Base-by-base conservation (phyloP, 2,329 filamentous ascomycete species). In the Ascochyta clinopodiicola region DNA sequence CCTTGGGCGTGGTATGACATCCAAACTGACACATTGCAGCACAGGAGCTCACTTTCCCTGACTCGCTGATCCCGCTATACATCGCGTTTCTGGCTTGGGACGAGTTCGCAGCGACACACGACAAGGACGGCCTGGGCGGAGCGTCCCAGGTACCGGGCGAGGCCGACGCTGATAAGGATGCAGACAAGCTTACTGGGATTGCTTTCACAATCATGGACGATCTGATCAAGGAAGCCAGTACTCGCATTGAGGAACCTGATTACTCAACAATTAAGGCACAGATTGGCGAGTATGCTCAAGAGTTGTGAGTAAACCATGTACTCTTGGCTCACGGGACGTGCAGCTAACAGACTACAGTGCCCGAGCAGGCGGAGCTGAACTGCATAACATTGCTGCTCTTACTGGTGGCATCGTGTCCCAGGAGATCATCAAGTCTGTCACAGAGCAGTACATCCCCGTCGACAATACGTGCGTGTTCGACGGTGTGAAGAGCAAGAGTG, bases 391-490 rank as follows among this genome's bases (percentile, higher is more conserved):
- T 51, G 90, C 93, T 29, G 88, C 93, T 24, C 79, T 96, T 51
- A 89, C 88, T 1, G 96, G 95, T 27, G 96, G 95, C 3, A 89
- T 99, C 80, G 89, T 96, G 43, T 92, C 94, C n/a, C 96, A 99
- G 77, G 95, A 99, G 78, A 86, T 94, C 60, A 96, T 99, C 79
- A 99, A 99, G 73, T 83, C 86, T 75, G 85, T 94, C 39, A 88
- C 86, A n/a, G 81, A 83, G 66, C 86, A 88, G 74, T 88, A 88
- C 68, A 79, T 87, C 10, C 86, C 86, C 1, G 78, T 88, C 8
- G 84, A 88, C 70, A 87, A 87, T 57, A 85, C 82, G 0, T 87
- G 84, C 64, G 71, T 88, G 22, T 88, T 87, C 62, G 85, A 88
- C 66, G 86, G 86, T 1, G 79, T 87, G 2, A 77, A 72, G 60